Evolutionary conservation across 495 filamentous ascomycete species (phyloP), one percentile per base, ranked within the genome.

Genomic region (Daldinia grandis): DNA sequence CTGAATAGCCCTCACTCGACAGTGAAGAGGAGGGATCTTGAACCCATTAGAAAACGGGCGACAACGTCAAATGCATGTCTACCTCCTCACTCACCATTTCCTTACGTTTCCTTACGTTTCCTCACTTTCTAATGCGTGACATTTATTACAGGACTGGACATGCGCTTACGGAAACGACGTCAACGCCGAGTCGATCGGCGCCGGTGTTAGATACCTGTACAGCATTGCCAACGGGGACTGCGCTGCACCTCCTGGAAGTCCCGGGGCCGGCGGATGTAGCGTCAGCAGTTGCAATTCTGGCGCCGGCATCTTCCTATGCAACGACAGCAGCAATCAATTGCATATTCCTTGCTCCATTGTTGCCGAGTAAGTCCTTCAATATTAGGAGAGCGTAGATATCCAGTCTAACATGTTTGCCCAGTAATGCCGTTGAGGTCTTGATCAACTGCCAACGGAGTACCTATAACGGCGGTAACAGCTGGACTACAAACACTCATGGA

Each of bases 221-320:
- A 68, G 69, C 64, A 72, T 72, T 44, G 69, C 59, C 15, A 72
- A 72, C 24, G 69, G 44, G 21, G 69, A 68, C 27, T 72, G 69
- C 37, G 57, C 66, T 9, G 69, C 69, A 10, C 69, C 69, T 5
- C 58, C 69, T 5, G 69, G 69, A 14, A 47, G 25, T 10, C 69
- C 69, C 4, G 69, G 69, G 10, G 55, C 27, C 8, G 69, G 69
- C 28, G 69, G 69, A 17, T 72, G 69, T 53, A 72, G 27, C 1
- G 35, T 38, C 1, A 64, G 55, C 35, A 68, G 54, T 7, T 72
- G 69, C 27, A 72, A 68, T 50, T 28, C 44, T 15, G 66, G 62
- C 27, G 69, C 69, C 8, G 69, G 69, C 5, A 64, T 72, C 27
- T 72, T 62, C 14, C 31, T 72, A 35, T 72, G 69, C 37, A 72